Conservation (phyloP, 441 rosid genomes). For the Euphorbia celastroides region DNA sequence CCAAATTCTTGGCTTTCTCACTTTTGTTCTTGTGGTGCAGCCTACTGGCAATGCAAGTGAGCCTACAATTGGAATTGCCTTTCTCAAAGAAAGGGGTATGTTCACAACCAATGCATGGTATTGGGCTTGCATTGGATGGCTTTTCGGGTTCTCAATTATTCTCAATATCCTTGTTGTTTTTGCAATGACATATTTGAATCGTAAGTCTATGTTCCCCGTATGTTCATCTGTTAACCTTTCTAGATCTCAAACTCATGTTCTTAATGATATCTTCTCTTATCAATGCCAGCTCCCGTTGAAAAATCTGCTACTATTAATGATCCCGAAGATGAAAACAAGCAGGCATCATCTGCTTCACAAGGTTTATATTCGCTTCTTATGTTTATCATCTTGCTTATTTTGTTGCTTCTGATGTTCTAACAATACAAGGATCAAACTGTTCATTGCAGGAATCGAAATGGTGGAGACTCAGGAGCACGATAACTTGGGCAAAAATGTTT, state of each 20-base stretch:
- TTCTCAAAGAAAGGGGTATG: slow-evolving; percentile 47
- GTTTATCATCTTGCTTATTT: neutral
- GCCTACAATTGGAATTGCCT: slow-evolving; percentile 47
- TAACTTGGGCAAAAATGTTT: neutral
- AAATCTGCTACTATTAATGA: slow-evolving; percentile 12
- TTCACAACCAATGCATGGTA: slow-evolving; percentile 44
- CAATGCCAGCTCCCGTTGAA: slow-evolving; percentile 51
- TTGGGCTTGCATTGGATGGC: slow-evolving; percentile 53
- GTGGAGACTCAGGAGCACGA: slow-evolving; percentile 18
- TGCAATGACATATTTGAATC: slow-evolving; percentile 48
- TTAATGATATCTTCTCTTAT: neutral
- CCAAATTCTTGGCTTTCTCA: neutral
- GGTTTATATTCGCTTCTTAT: neutral
- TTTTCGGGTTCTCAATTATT: slow-evolving; percentile 43
- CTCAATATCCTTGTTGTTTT: slow-evolving; percentile 45
- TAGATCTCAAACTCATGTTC: neutral
- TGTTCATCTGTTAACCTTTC: neutral
- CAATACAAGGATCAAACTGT: neutral
- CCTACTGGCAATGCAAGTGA: slow-evolving; percentile 24
- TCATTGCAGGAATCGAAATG: slow-evolving; percentile 31
- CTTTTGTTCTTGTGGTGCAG: slow-evolving; percentile 32
- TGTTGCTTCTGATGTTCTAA: neutral
- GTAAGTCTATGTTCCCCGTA: slow-evolving; percentile 30
- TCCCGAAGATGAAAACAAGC: neutral
- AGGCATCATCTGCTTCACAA: neutral